Evolutionary conservation across 495 filamentous ascomycete species (phyloP), one percentile per base, ranked within the genome.

Genomic region (Aspergillus conjunctus): DNA sequence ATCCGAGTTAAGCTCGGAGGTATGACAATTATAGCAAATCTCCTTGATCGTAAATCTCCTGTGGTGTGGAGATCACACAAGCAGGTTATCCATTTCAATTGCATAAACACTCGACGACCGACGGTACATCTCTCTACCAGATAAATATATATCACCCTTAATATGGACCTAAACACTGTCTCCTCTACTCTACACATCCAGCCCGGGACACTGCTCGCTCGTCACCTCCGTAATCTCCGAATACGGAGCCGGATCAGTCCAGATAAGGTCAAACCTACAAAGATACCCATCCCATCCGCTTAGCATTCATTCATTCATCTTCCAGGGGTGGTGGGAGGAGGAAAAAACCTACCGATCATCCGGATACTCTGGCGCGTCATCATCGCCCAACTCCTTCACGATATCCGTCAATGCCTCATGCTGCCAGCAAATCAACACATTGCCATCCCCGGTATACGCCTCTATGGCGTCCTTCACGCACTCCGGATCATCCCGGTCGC

Each of bases 381-480:
- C 59, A 54, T 72, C 79, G 8, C 81, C 80, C 50, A 83, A 56
- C 39, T 72, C 54, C 61, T 77, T 55, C 2, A 75, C 71, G 55
- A 85, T 80, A 63, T 79, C 73, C n/a, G 71, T 76, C 44, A 83
- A 64, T 14, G 67, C 62, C 30, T 72, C 68, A 62, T 86, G 82
- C 60, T 85, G 77, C 83, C 83, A 85, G 72, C 81, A 86, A 46
- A 86, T 77, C 7, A 86, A 65, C 10, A 86, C 79, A 62, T 86
- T 86, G 31, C 81, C 81, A 0, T 64, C 57, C 2, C 81, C 81
- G 0, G 62, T 31, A 33, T 82, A 85, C 1, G 41, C 60, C 4
- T 81, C 63, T 1, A 83, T 76, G 0, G 73, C 75, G 4, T 81
- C 59, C 54, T 73, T 70, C 3, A 84, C 83, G 46, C 78, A 83